phyloP scores from a whole-genome alignment of 371 early-diverging fungal species.

The Haplosporangium sp. region DNA sequence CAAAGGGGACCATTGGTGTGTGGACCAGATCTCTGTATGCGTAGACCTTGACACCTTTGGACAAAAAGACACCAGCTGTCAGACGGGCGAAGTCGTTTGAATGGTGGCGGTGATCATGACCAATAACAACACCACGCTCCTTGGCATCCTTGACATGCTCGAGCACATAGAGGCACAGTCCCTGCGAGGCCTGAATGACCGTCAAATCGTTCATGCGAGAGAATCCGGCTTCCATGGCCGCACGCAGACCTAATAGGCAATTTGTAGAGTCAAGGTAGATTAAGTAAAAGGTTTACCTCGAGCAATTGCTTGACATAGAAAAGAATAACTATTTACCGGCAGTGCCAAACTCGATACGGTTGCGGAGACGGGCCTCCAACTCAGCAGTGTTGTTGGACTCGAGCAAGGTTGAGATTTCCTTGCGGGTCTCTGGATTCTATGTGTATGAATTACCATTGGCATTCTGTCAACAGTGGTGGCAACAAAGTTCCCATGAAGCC shows the following conservation, averaged over 20 bases:
- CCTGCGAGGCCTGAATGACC: conserved; percentile 91
- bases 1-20: conserved; percentile 94
- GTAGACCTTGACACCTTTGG: conserved; percentile 87
- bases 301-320: background rate
- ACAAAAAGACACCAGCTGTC: conserved; percentile 87
- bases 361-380: conserved; percentile 74
- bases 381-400: conserved; percentile 64
- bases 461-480: background rate
- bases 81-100: conserved; percentile 86
- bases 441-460: no score
- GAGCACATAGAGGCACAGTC: conserved; percentile 69
- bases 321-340: conserved; percentile 65
- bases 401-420: conserved; percentile 68
- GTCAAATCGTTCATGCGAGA: conserved; percentile 95
- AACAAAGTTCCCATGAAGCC: background rate
- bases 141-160: conserved; percentile 65
- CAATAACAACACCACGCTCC: conserved; percentile 89
- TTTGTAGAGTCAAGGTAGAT: background rate
- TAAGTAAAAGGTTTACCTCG: background rate
- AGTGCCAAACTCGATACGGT: conserved; percentile 91
- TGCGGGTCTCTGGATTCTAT: conserved; percentile 77
- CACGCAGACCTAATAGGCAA: conserved; percentile 76
- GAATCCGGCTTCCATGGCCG: conserved; percentile 97
- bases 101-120: conserved; percentile 95
- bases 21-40: conserved; percentile 80